Conservation (phyloP, 2,329 filamentous ascomycete genomes). For the Teratosphaeriaceae sp. region DNA sequence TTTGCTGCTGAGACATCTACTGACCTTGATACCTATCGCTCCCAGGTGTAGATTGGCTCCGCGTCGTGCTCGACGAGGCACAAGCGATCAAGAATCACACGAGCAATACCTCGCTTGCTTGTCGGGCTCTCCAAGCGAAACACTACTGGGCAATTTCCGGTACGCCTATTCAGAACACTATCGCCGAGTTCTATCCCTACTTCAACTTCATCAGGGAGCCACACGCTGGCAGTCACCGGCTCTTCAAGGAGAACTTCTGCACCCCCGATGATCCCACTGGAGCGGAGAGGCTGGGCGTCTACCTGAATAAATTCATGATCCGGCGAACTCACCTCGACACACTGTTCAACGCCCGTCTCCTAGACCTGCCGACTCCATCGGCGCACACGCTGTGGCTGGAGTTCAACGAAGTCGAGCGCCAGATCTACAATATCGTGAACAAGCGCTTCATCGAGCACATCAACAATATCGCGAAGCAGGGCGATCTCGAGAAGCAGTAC, state of each 20-base stretch:
- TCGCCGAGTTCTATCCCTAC: conserved; percentile 32
- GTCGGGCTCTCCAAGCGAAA: conserved; percentile 33
- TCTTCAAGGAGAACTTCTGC: conserved; percentile 41
- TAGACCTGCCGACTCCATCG: conserved; percentile 47
- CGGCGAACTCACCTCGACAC: conserved; percentile 42
- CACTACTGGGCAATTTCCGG: conserved; percentile 40
- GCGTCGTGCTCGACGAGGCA: conserved; percentile 78
- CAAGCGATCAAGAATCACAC: conserved; percentile 80
- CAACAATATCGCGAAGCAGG: conserved; percentile 26
- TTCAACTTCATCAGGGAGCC: conserved; percentile 41
- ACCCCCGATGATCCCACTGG: conserved; percentile 22
- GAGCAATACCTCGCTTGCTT: conserved; percentile 38
- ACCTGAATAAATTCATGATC: conserved; percentile 44
- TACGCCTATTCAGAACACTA: conserved; percentile 33
- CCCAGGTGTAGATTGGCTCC: conserved; percentile 41
- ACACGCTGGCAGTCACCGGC: conserved; percentile 32
- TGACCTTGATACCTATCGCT: too few species aligned
- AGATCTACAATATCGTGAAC: conserved; percentile 48
- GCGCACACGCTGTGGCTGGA: conserved; percentile 38
- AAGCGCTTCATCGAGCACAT: conserved; percentile 37
- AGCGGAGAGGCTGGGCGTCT: conserved; percentile 31
- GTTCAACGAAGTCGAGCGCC: conserved; percentile 47
- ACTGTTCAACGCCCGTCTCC: conserved; percentile 47
- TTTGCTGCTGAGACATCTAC: too few species aligned
- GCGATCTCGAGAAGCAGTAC: conserved; percentile 29